A percentile compares a stretch with the other conserved stretches of the same genome.
phyloP scores from a whole-genome alignment of 202 grass and related monocot genomes.

The Dendrocalamus latiflorus region DNA sequence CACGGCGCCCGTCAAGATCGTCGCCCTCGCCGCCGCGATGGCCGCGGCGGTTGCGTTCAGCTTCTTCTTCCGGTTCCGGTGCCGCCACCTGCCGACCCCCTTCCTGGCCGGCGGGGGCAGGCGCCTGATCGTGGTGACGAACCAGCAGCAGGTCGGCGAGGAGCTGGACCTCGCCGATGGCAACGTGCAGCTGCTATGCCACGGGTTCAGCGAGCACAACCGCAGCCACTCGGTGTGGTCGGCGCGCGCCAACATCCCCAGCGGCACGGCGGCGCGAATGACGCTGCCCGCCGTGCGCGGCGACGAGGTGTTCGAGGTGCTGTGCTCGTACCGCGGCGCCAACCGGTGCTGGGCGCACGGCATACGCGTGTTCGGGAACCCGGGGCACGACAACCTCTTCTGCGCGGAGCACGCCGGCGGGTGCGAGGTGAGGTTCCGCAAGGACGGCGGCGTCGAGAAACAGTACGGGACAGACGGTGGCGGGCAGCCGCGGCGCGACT shows the following conservation, averaged over 20 bases:
- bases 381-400: slow-evolving; percentile 52
- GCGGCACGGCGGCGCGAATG: slow-evolving; percentile 11
- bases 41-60: slow-evolving; percentile 29
- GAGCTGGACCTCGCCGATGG: slow-evolving; percentile 49
- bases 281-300: slow-evolving; percentile 37
- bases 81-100: slow-evolving; percentile 21
- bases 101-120: neutral
- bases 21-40: slow-evolving; percentile 23
- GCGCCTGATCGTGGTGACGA: slow-evolving; percentile 32
- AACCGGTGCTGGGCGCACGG: slow-evolving; percentile 63
- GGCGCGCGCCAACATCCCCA: slow-evolving; percentile 33
- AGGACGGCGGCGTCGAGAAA: slow-evolving; percentile 60
- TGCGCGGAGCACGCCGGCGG: slow-evolving; percentile 37
- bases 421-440: slow-evolving; percentile 44
- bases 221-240: slow-evolving; percentile 23
- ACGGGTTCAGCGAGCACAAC: slow-evolving; percentile 54
- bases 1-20: slow-evolving; percentile 45
- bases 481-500: neutral
- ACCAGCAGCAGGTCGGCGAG: slow-evolving; percentile 57
- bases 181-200: slow-evolving; percentile 48
- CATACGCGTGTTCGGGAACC: slow-evolving; percentile 41
- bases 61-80: slow-evolving; percentile 37
- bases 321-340: slow-evolving; percentile 49
- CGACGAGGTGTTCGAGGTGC: slow-evolving; percentile 58
- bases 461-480: slow-evolving; percentile 23